These are phyloP conservation scores for Coniferiporia weirii DNA, from an alignment of 1,284 basidiomycete genomes.

Conservation along the genomic window DNA sequence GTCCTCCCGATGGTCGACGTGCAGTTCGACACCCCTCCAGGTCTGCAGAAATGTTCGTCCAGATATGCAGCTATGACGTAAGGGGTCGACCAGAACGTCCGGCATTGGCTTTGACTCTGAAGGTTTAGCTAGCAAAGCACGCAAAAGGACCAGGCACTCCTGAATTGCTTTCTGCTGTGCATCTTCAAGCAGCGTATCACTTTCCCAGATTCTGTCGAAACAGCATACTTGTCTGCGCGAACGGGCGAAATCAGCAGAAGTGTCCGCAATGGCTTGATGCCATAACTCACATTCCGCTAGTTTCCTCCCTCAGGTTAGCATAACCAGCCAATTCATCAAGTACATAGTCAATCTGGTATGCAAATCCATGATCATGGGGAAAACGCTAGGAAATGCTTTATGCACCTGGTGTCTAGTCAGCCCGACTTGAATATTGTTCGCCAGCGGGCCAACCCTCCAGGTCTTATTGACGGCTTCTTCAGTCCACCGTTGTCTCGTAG, in stretches of 20 bases:
- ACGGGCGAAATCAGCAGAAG: not conserved
- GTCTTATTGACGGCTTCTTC: conserved; percentile 27
- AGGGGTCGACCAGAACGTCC: conserved; percentile 20
- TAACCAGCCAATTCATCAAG: conserved; percentile 48
- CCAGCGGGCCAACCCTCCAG: conserved; percentile 31
- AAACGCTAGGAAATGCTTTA: not conserved
- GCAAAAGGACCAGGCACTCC: conserved; percentile 23
- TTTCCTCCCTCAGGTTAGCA: conserved; percentile 36
- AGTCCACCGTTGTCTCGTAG: conserved; percentile 31
- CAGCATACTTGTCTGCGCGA: conserved; percentile 44
- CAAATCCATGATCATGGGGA: not conserved
- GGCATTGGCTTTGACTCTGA: conserved; percentile 23
- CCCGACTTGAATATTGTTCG: conserved; percentile 26
- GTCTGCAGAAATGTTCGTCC: conserved; percentile 1
- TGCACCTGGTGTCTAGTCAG: conserved; percentile 41
- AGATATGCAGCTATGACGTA: conserved; percentile 9
- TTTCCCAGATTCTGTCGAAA: conserved; percentile 52
- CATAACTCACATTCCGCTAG: conserved; percentile 33
- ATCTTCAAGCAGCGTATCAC: conserved; percentile 27
- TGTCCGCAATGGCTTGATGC: not conserved
- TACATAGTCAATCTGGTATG: conserved; percentile 40
- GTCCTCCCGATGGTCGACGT: not conserved
- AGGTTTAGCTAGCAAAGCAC: conserved; percentile 20
- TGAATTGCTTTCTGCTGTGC: conserved; percentile 20
- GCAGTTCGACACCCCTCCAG: not conserved